Evolutionary conservation across 2,329 filamentous ascomycete species (phyloP), one percentile per base, ranked within the genome.

Genomic region (Fusarium mangiferae): DNA sequence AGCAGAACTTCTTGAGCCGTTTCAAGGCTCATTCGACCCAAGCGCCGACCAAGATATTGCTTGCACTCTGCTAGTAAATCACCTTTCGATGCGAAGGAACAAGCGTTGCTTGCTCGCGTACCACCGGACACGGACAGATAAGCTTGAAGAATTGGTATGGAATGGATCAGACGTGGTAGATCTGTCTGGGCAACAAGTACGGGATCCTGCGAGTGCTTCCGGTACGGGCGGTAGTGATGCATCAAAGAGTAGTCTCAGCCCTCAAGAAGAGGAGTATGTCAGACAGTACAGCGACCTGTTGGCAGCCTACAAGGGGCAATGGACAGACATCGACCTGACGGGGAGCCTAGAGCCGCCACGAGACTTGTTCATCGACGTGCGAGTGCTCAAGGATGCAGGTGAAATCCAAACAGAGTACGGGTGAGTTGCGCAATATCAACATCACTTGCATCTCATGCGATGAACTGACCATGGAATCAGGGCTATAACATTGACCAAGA

Each of bases 391-490:
- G 82, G 96, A 99, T 85, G 96, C 96, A 3, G 96, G 97, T 9
- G 96, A 99, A 86, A 98, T 99, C 74, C 96, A 99, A 85, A 99
- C 96, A 1, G 97, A 99, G 87, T 99, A 99, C 81, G 96, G 96
- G 93, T 97, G 87, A 83, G 92, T 86, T 26, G 36, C 17, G 51
- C 36, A n/a, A 49, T 26, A 44, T 26, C 24, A 39, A 38, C 58
- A n/a, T 58, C 24, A 20, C 22, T 30, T 39, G 26, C 39, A 38
- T 54, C 52, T 22, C 26, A 39, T 44, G 49, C 39, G 22, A 28
- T 49, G 28, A 39, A 56, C 78, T 81, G 44, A 81, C 68, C 33
- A 35, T 33, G 18, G 17, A 44, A 80, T 74, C 77, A 98, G 95
- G 22, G 94, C 95, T 18, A 98, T 99, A 78, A 98, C 93, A 68